Base-by-base conservation (phyloP, 2,329 filamentous ascomycete genomes). In the Trichoderma atroviride region DNA sequence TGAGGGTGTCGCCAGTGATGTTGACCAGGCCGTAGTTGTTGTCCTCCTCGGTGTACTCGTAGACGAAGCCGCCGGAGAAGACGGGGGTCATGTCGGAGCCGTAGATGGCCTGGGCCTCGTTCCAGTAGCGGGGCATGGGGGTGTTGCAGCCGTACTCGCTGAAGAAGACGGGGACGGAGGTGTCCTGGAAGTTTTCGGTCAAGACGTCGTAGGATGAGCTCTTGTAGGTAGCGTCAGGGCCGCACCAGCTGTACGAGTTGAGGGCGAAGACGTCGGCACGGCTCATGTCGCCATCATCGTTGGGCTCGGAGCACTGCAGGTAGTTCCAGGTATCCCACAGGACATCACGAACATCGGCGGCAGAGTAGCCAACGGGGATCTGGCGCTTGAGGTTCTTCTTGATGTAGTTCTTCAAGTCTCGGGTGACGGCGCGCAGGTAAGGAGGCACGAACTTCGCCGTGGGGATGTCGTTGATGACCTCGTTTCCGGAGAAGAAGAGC, bases 341-440 rank as follows among this genome's bases (percentile, higher is more conserved):
- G 55, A 92, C 88, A 1, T 86, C 81, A 70, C 92, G 89, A 55
- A 95, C 92, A 78, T 94, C 92, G 60, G 92, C 92, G 70, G 92
- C 92, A 7, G 91, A 93, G 84, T 94, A 94, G 56, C 92, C 92
- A 69, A 94, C 90, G 27, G 92, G 91, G 73, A 94, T 91, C 70
- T 81, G 74, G 74, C 92, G 90, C 76, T 88, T 84, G 70, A 87
- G 82, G 76, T 91, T 88, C 76, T 89, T 89, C 80, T 89, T 87
- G 81, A 94, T 89, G 83, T 94, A 94, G 78, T 89, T 90, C 85
- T 92, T 93, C 78, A 94, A 84, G 80, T 94, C 92, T 76, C 92
- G 90, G 58, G 90, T 93, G 72, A 93, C 88, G 71, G 92, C 92
- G 80, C 89, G 86, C 73, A 90, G 83, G 78, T 92, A 94, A n/a